Conservation (phyloP, 495 filamentous ascomycete genomes). For the Neurospora sp. region DNA sequence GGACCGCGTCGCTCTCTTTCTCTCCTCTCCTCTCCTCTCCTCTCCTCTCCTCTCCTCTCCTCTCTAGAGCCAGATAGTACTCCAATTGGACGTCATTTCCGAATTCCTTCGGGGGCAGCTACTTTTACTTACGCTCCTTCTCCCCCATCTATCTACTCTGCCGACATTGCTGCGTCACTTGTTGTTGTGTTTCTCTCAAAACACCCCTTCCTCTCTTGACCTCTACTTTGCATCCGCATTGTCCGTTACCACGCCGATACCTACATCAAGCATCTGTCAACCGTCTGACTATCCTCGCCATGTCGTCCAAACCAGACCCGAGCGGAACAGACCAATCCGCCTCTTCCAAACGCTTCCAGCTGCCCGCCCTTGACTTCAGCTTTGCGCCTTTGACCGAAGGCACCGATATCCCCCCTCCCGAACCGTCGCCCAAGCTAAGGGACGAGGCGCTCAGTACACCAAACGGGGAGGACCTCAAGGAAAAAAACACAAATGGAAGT, state of each 20-base stretch:
- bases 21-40: background rate
- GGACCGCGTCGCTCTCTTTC: background rate
- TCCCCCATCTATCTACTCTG: background rate
- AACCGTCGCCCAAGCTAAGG: constrained; percentile 34
- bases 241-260: background rate
- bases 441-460: constrained; percentile 31
- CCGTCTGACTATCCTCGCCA: background rate
- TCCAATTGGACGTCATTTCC: background rate
- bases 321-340: background rate
- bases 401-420: constrained; percentile 46
- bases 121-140: background rate
- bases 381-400: constrained; percentile 46
- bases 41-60: background rate
- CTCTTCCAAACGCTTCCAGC: constrained; percentile 37
- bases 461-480: constrained; percentile 5
- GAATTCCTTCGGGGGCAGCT: background rate
- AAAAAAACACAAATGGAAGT: constrained; percentile 1
- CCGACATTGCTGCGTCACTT: background rate
- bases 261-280: background rate
- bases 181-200: background rate
- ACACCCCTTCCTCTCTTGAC: background rate
- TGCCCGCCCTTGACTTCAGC: constrained; percentile 40
- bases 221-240: background rate
- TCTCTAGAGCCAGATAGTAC: background rate
- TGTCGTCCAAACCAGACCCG: constrained; percentile 18